Base-by-base conservation (phyloP, 2,329 filamentous ascomycete genomes). In the Talaromyces sp. region DNA sequence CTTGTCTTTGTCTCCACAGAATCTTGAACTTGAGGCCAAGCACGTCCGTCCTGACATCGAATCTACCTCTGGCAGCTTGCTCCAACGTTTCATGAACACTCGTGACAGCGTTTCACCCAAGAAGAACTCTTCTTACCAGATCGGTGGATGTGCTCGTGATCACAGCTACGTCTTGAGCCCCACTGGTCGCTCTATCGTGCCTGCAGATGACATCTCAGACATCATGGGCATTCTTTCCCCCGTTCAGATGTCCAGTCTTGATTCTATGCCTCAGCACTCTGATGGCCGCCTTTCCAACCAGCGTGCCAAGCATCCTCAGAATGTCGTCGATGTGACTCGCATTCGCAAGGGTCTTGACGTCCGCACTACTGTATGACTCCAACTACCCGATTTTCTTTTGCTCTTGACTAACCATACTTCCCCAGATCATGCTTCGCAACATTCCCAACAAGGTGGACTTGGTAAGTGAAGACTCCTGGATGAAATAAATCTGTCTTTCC, bases 361-460 rank as follows among this genome's bases (percentile, higher is more conserved):
- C 66, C 86, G 90, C 61, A 92, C 90, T 8, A 93, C 90, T 0
- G 90, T 91, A 80, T 77, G 85, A 79, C 29, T 40, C 51, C 34
- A 31, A n/a, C 8, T 47, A n/a, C n/a, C 5, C 7, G 17, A 40
- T 13, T 19, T 1, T 22, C 43, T n/a, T 67, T 63, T 34, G 56
- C 70, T 36, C 29, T 47, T 19, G 51, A 54, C 64, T 67, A 27
- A 67, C n/a, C 13, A 47, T 68, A 4, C 13, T 36, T 36, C 4
- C 22, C 65, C 66, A 92, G 89, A 91, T 98, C 69, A 97, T 98
- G 94, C 79, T 97, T 36, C 89, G 94, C 45, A 97, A 98, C 75
- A 94, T 97, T 54, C 94, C 94, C 1, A 97, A 97, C 79, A 92
- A 93, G 72, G 89, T 97, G 64, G 87, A 92, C 71, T 88, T 82